Evolutionary conservation across 2,329 filamentous ascomycete species (phyloP), one percentile per base, ranked within the genome.

Genomic region (Talaromyces sp.): DNA sequence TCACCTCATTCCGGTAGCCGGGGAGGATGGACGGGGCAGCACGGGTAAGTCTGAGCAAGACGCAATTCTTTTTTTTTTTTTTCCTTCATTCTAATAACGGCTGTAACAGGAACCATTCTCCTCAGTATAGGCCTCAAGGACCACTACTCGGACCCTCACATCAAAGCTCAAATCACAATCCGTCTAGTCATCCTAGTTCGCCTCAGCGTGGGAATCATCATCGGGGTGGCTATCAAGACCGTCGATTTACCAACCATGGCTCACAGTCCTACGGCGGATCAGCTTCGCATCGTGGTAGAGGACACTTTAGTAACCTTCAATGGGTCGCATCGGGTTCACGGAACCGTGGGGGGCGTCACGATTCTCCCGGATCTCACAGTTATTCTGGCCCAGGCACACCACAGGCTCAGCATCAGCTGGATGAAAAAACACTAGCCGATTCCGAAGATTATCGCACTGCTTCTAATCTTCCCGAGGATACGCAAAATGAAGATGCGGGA

Each of bases 241-340:
- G 80, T 62, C 77, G 80, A 46, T 78, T 71, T 56, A 76, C 77
- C 49, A 70, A 67, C 24, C 67, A 78, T 53, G 77, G 76, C 31
- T 79, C 84, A 55, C 81, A 81, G 46, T 77, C 77, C 27, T 80
- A 82, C 61, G 65, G 67, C 32, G 71, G 71, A 55, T 67, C 73
- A 1, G 70, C 73, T 32, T 67, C 74, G 21, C 75, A 77, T 32
- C 82, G 88, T 56, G 86, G 86, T 38, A 78, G 83, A 64, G 81
- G 78, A 35, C 78, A 87, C 75, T 84, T 88, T 79, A 81, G 87
- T 75, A 85, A 89, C 75, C 72, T 86, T 2, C 89, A 91, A 52
- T 93, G 90, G 89, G 89, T 84, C 59, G 82, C 86, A 50, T 80
- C 80, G 35, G 79, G 80, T 55, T 79, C 82, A 19, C 80, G 81